Percentiles rank a stretch among this genome's conserved stretches.
Conservation (phyloP, 345 rosid genomes). For the Cardamine resedifolia region DNA sequence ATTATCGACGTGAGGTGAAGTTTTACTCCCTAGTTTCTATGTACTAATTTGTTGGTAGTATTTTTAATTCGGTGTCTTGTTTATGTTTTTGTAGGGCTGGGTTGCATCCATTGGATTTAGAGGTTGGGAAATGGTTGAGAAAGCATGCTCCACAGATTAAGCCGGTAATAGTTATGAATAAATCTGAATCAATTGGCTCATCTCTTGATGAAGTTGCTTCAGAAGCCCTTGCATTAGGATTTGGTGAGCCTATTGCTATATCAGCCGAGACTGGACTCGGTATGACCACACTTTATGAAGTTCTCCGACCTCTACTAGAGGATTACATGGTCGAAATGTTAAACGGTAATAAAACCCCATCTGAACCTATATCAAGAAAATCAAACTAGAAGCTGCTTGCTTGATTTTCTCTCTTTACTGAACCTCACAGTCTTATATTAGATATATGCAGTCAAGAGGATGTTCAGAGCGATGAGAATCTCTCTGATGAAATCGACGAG, state of each 20-base stretch:
- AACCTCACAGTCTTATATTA: constrained; percentile 33
- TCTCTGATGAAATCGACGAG: constrained; percentile 55
- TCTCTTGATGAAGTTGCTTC: constrained; percentile 64
- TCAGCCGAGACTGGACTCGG: constrained; percentile 98
- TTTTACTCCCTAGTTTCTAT: not conserved
- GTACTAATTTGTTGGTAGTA: not conserved
- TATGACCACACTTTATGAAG: constrained; percentile 75
- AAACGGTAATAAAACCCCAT: constrained; percentile 47
- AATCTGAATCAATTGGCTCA: constrained; percentile 68
- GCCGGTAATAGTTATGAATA: constrained; percentile 80
- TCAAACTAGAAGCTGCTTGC: not conserved
- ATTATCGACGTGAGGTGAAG: constrained; percentile 76
- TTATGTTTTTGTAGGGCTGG: constrained; percentile 55
- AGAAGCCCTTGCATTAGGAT: constrained; percentile 69
- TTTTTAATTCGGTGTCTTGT: not conserved
- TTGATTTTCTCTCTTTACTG: constrained; percentile 21
- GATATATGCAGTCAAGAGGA: constrained; percentile 40
- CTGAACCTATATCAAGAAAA: not conserved
- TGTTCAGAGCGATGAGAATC: constrained; percentile 33
- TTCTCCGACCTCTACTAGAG: constrained; percentile 70
- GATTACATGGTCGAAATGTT: constrained; percentile 53
- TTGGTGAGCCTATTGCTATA: constrained; percentile 87
- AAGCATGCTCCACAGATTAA: constrained; percentile 71
- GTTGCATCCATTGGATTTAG: constrained; percentile 88
- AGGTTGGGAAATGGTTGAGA: constrained; percentile 93